Evolutionary conservation across 2,329 filamentous ascomycete species (phyloP).

Genomic region (Aspergillus sp.): DNA sequence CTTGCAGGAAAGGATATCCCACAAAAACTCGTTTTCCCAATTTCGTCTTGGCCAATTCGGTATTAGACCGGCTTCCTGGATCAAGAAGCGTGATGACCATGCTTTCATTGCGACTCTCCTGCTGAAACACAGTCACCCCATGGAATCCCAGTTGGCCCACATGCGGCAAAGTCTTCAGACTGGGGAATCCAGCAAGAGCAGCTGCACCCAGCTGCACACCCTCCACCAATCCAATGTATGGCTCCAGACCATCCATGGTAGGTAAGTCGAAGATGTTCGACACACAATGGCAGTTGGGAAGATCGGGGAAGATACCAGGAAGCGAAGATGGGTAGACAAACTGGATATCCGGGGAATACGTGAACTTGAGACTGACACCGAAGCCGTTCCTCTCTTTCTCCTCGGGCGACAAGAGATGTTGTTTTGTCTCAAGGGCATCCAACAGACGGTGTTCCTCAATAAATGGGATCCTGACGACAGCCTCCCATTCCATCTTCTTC

Average conservation of each 20-base stretch:
- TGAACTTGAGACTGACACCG: slow-evolving; percentile 87
- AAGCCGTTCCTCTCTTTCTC: slow-evolving; percentile 83
- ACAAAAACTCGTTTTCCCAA: slow-evolving; percentile 82
- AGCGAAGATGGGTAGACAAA: slow-evolving; percentile 83
- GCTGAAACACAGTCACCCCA: slow-evolving; percentile 88
- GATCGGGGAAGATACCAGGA: slow-evolving; percentile 80
- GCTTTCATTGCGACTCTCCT: slow-evolving; percentile 92
- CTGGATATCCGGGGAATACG: slow-evolving; percentile 66
- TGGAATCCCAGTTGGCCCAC: slow-evolving; percentile 75
- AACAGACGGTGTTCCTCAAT: slow-evolving; percentile 87
- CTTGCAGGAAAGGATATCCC: slow-evolving; percentile 90
- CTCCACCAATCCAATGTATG: slow-evolving; percentile 72
- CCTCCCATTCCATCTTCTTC: slow-evolving; percentile 99
- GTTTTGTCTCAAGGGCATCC: slow-evolving; percentile 75
- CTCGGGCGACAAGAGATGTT: slow-evolving; percentile 64
- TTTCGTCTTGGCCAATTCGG: slow-evolving; percentile 65
- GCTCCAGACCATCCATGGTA: slow-evolving; percentile 79
- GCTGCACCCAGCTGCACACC: slow-evolving; percentile 73
- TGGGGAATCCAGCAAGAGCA: slow-evolving; percentile 91
- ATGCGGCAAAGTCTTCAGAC: slow-evolving; percentile 75
- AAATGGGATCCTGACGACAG: slow-evolving; percentile 97
- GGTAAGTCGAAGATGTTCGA: slow-evolving; percentile 96
- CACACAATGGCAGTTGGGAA: slow-evolving; percentile 78
- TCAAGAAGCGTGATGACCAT: slow-evolving; percentile 81
- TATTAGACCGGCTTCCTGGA: slow-evolving; percentile 61